phyloP scores from a whole-genome alignment of 2,329 filamentous ascomycete genomes.

The Epicoccum nigrum region DNA sequence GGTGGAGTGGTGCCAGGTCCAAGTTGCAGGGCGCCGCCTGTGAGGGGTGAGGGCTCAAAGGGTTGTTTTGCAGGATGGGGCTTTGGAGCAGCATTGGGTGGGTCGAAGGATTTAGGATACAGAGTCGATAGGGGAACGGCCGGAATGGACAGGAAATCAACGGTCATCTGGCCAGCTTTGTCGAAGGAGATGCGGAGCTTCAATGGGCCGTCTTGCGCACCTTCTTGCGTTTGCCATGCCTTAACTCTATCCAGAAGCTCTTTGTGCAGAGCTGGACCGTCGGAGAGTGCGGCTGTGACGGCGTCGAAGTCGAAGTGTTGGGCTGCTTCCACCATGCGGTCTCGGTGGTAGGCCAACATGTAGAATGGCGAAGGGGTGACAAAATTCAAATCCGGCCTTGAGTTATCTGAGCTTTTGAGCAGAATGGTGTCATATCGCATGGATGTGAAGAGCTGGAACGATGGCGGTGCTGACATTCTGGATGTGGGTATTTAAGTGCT shows the following conservation, averaged over 20 bases:
- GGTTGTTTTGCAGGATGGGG: conserved; percentile 20
- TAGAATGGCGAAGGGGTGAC: conserved; percentile 69
- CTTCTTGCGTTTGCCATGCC: conserved; percentile 27
- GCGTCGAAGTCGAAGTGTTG: conserved; percentile 56
- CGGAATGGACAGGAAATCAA: conserved; percentile 49
- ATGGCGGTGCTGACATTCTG: conserved; percentile 30
- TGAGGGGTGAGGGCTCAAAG: conserved; percentile 43
- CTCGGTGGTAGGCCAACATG: conserved; percentile 78
- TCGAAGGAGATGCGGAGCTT: conserved; percentile 63
- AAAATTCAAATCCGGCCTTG: conserved; percentile 58
- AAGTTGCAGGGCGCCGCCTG: conserved; percentile 44
- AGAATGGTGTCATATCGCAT: conserved; percentile 49
- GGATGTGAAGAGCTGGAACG: conserved; percentile 49
- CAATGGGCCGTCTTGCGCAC: conserved; percentile 31
- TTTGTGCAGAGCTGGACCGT: conserved; percentile 43
- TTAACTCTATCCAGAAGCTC: conserved; percentile 43
- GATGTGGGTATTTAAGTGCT: background rate
- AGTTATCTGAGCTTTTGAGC: conserved; percentile 46
- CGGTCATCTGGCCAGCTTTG: conserved; percentile 41
- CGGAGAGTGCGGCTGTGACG: conserved; percentile 40
- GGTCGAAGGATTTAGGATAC: conserved; percentile 63
- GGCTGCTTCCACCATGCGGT: conserved; percentile 71
- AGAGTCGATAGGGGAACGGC: conserved; percentile 59
- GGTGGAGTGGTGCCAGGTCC: conserved; percentile 38
- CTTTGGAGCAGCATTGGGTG: conserved; percentile 44